Conservation (phyloP, 805 yeast species). For the Teunomyces kruisii region DNA sequence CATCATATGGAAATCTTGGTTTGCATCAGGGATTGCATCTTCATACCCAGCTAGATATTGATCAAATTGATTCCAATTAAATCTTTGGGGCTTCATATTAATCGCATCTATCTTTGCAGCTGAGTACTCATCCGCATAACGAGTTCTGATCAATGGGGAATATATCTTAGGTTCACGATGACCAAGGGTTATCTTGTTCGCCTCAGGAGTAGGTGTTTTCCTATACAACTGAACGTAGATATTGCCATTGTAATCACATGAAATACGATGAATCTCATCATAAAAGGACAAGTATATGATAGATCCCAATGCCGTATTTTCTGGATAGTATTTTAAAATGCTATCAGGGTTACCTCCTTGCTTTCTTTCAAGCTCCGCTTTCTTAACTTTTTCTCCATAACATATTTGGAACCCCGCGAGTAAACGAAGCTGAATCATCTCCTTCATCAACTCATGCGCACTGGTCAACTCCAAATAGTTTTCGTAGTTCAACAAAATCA, state of each 20-base stretch:
- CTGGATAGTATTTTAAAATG: conserved; percentile 57
- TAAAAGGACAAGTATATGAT: conserved; percentile 74
- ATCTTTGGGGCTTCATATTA: conserved; percentile 49
- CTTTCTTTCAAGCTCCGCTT: conserved; percentile 61
- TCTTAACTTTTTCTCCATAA: conserved; percentile 64
- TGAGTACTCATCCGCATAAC: conserved; percentile 69
- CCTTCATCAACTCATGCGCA: conserved; percentile 64
- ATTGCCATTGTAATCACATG: conserved; percentile 67
- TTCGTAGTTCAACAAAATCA: conserved; percentile 64
- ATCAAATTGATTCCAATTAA: conserved; percentile 91
- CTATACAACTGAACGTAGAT: conserved; percentile 77
- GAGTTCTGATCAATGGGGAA: conserved; percentile 61
- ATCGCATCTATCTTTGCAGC: conserved; percentile 57
- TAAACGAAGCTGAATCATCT: conserved; percentile 81
- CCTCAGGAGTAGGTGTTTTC: conserved; percentile 9
- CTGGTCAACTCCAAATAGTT: conserved; percentile 51
- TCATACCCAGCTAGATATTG: conserved; percentile 90
- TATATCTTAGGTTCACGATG: conserved; percentile 10
- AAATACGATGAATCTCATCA: conserved; percentile 82
- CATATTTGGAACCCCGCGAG: conserved; percentile 90
- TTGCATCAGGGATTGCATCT: conserved; percentile 60
- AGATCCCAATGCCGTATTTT: conserved; percentile 47
- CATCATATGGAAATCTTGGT: conserved; percentile 59
- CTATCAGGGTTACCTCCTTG: conserved; percentile 55
- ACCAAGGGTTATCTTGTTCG: conserved; percentile 5